phyloP scores from a whole-genome alignment of 805 yeast species.

The Candida andamanensis region DNA sequence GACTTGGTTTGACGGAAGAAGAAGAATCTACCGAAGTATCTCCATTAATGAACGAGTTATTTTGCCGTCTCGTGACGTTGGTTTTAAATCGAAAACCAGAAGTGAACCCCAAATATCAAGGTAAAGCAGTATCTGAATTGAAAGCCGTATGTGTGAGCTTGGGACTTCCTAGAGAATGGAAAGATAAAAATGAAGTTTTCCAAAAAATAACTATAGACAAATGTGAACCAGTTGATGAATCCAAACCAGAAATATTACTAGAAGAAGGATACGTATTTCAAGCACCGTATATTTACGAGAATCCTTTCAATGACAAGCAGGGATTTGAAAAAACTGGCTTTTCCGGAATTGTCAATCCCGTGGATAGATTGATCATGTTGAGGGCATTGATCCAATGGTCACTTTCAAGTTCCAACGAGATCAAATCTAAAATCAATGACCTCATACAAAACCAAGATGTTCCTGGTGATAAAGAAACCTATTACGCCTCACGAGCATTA shows the following conservation, averaged over 20 bases:
- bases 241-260: slow-evolving; percentile 8
- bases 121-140: slow-evolving; percentile 31
- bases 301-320: slow-evolving; percentile 17
- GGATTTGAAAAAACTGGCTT: slow-evolving; percentile 31
- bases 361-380: slow-evolving; percentile 32
- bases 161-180: slow-evolving; percentile 40
- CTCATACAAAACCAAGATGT: slow-evolving; percentile 26
- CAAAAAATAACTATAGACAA: slow-evolving; percentile 6
- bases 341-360: slow-evolving; percentile 24
- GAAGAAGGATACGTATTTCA: slow-evolving; percentile 7
- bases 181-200: slow-evolving; percentile 13
- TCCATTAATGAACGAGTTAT: slow-evolving; percentile 27
- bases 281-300: slow-evolving; percentile 7
- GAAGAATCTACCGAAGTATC: slow-evolving; percentile 15
- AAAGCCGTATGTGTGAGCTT: slow-evolving; percentile 19
- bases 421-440: slow-evolving; percentile 21
- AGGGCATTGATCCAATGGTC: slow-evolving; percentile 35
- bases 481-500: slow-evolving; percentile 30
- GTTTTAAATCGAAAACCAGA: slow-evolving; percentile 34
- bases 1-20: slow-evolving; percentile 20
- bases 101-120: slow-evolving; percentile 16
- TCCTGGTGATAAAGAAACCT: slow-evolving; percentile 35
- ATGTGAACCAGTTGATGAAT: slow-evolving; percentile 6
- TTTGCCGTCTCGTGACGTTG: slow-evolving; percentile 26
- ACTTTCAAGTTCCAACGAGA: slow-evolving; percentile 24